Percentiles rank a stretch among this genome's conserved stretches.
Evolutionary conservation across 352 stramenopile genomes (phyloP).

Genomic region (Phytophthora meadii): DNA sequence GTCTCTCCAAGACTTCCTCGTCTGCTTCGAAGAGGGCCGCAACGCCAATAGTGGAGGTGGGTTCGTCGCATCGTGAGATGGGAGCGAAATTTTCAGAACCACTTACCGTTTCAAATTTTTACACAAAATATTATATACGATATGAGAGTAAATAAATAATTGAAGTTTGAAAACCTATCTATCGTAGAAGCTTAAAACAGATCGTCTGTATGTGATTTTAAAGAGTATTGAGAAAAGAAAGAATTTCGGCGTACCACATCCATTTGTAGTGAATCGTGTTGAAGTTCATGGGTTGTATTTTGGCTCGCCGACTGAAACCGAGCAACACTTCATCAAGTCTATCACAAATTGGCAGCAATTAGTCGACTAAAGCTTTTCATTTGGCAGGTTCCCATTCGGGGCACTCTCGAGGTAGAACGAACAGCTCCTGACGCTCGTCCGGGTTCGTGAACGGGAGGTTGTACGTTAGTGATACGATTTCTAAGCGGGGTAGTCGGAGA

Average conservation of each 20-base stretch:
- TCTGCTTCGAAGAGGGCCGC: conserved; percentile 23
- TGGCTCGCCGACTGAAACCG: conserved; percentile 9
- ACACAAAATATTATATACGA: too few relatives aligned
- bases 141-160: too few relatives aligned
- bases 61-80: conserved; percentile 35
- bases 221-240: too few relatives aligned
- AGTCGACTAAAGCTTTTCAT: conserved; percentile 7
- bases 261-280: conserved; percentile 9
- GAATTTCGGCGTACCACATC: background rate
- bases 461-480: conserved; percentile 81
- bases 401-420: conserved; percentile 72
- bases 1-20: conserved; percentile 26
- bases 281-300: conserved; percentile 19
- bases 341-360: conserved; percentile 11
- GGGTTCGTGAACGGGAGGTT: conserved; percentile 67
- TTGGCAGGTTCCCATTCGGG: conserved; percentile 48
- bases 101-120: background rate
- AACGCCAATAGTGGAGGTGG: conserved; percentile 15
- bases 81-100: conserved; percentile 22
- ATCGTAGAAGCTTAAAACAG: too few relatives aligned
- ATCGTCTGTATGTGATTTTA: too few relatives aligned
- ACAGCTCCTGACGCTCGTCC: conserved; percentile 77
- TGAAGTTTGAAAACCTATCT: too few relatives aligned
- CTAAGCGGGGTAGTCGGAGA: conserved; percentile 69
- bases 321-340: conserved; percentile 29